These are phyloP conservation scores for Chrysophaeum taylorii DNA, from an alignment of 352 stramenopile species.

Conservation along the genomic window DNA sequence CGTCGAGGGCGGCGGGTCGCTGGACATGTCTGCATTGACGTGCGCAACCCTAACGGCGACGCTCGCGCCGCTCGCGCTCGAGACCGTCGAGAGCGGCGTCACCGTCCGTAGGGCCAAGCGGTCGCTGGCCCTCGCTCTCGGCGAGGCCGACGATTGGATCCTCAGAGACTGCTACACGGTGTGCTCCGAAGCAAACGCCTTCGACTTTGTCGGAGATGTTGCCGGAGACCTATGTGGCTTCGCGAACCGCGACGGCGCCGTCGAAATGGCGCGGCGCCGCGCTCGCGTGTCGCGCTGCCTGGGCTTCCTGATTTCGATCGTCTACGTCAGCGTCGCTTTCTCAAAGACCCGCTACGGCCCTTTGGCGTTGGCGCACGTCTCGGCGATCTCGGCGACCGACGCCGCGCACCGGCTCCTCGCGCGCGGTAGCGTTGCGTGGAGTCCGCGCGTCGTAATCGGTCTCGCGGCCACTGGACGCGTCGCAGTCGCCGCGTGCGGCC, in stretches of 20 bases:
- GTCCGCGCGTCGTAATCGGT: neutral
- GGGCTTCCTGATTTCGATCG: neutral
- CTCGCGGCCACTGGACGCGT: neutral
- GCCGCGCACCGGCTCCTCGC: neutral
- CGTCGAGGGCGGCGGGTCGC: neutral
- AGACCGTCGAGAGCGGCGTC: neutral
- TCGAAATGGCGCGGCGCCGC: neutral
- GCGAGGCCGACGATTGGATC: neutral
- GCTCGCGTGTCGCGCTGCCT: neutral
- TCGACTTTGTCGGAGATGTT: slow-evolving; percentile 4
- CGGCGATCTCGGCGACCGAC: neutral
- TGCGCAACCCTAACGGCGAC: neutral
- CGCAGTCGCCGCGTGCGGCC: neutral
- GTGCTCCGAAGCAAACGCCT: neutral
- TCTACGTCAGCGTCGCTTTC: neutral
- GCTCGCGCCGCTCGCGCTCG: neutral
- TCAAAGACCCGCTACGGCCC: neutral
- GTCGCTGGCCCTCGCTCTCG: neutral
- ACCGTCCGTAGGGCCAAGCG: neutral
- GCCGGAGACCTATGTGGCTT: neutral
- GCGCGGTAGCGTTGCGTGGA: neutral
- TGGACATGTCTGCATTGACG: neutral
- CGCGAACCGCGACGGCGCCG: neutral
- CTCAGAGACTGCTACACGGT: neutral
- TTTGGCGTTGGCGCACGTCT: neutral